Base-by-base conservation (phyloP, 352 stramenopile genomes). In the Aphanomyces astaci region DNA sequence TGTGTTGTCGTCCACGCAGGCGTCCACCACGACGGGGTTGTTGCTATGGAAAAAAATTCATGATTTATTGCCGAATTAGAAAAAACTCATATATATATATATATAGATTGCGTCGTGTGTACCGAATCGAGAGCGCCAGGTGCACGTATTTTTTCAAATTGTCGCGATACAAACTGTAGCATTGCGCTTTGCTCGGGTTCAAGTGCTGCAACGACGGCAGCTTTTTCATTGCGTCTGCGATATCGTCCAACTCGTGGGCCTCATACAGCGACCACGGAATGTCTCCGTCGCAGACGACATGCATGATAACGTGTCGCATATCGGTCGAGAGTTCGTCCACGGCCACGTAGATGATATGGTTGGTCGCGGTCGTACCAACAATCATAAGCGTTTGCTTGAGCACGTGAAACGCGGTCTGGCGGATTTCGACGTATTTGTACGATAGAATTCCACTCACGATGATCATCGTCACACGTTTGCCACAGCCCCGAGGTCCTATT, bases 111-210 rank as follows among this genome's bases (percentile, higher is more conserved):
- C 24, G 28, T 19, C 22, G 43, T 46, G 24, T 49, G 10, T 64
- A 87, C 80, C 78, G 63, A 30, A 86, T 77, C 10, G 80, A 87
- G 0, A 89, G 53, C 27, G 76, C 75, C 15, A 90, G 43, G 51
- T 83, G 84, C 17, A 90, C 62, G 49, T 77, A 87, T 2, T 73
- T 73, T 13, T 75, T 72, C 22, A 90, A 67, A 40, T 85, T 87
- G 19, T 86, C 79, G 2, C 72, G 75, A 46, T 85, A 90, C 3
- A 78, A 60, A 3, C 76, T 76, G 19, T 59, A 49, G 62, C 62
- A 68, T n/a, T 68, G 62, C 25, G 62, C 46, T 43, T 60, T 68
- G 51, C 62, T 68, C n/a, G 62, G 62, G 19, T 49, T 62, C 17
- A 52, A 60, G 27, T 68, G 49, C 19, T 36, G 1, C 4, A 68